A percentile compares a stretch with the other conserved stretches of the same genome.
Evolutionary conservation across 768 basidiomycete genomes (phyloP).

Genomic region (Boletus rubroflammeus): DNA sequence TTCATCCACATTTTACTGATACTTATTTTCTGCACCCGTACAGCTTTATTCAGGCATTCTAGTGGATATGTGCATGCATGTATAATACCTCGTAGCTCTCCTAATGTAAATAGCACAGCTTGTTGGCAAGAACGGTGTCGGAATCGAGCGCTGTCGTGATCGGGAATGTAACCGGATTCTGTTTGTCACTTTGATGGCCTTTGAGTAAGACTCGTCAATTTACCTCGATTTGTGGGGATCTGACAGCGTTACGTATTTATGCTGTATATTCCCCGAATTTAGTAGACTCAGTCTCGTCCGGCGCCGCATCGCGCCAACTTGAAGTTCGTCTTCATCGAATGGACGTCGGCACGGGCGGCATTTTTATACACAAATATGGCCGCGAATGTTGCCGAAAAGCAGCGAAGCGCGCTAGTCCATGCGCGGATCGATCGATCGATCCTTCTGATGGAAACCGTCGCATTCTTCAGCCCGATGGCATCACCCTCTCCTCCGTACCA

Average conservation of each 20-base stretch:
- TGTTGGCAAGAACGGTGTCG: neutral
- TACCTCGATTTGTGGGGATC: slow-evolving; percentile 29
- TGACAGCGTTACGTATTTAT: slow-evolving; percentile 27
- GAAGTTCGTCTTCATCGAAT: slow-evolving; percentile 1
- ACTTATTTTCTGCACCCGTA: slow-evolving; percentile 32
- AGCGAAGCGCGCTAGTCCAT: slow-evolving; percentile 14
- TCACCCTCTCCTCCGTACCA: no score
- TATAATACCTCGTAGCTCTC: slow-evolving; percentile 30
- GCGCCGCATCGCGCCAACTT: slow-evolving; percentile 3
- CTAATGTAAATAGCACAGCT: slow-evolving; percentile 32
- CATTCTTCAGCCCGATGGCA: no score
- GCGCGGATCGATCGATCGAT: slow-evolving; percentile 24
- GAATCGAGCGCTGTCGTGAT: neutral
- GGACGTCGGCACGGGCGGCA: neutral
- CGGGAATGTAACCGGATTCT: slow-evolving; percentile 12
- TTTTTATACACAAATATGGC: slow-evolving; percentile 4
- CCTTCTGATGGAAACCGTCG: slow-evolving; percentile 31
- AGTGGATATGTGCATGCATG: slow-evolving; percentile 40
- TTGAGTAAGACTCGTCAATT: slow-evolving; percentile 31
- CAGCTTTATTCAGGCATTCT: slow-evolving; percentile 34
- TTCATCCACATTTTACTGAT: slow-evolving; percentile 32
- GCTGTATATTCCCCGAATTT: slow-evolving; percentile 11
- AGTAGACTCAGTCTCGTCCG: slow-evolving; percentile 9
- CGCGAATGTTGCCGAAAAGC: slow-evolving; percentile 4
- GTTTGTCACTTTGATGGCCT: slow-evolving; percentile 31